phyloP scores from a whole-genome alignment of 1,284 basidiomycete genomes.

The Abortiporus biennis region DNA sequence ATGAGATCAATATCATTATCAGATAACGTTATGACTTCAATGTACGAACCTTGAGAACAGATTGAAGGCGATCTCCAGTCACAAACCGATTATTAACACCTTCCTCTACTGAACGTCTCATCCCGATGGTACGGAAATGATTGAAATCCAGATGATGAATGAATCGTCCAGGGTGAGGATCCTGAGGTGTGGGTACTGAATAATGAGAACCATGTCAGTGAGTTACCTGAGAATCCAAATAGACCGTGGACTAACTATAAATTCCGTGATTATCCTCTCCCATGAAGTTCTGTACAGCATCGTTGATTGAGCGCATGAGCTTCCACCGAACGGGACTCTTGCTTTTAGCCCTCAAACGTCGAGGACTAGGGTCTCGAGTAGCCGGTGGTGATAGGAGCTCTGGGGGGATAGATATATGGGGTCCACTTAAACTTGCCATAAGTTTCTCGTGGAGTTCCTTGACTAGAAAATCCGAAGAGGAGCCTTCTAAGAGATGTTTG shows the following conservation, averaged over 20 bases:
- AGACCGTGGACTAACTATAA: slow-evolving; percentile 45
- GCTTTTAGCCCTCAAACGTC: slow-evolving; percentile 65
- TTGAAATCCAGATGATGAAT: slow-evolving; percentile 84
- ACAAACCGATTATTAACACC: slow-evolving; percentile 89
- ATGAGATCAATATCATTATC: slow-evolving; percentile 3
- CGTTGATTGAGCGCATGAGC: slow-evolving; percentile 66
- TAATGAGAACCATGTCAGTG: slow-evolving; percentile 5
- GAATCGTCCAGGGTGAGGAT: slow-evolving; percentile 71
- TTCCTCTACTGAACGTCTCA: slow-evolving; percentile 88
- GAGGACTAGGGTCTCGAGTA: slow-evolving; percentile 75
- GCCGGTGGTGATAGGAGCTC: slow-evolving; percentile 71
- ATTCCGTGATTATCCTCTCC: slow-evolving; percentile 57
- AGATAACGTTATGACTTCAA: slow-evolving; percentile 7
- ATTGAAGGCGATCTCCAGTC: slow-evolving; percentile 80
- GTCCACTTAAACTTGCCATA: slow-evolving; percentile 48
- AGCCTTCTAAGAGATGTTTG: slow-evolving; percentile 23
- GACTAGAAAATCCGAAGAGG: slow-evolving; percentile 33
- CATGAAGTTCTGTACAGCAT: slow-evolving; percentile 65
- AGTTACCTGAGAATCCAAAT: slow-evolving; percentile 4
- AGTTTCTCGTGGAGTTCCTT: slow-evolving; percentile 55
- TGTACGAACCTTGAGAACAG: slow-evolving; percentile 67
- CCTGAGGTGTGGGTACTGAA: slow-evolving; percentile 64
- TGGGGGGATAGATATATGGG: slow-evolving; percentile 61
- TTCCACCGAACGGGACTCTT: slow-evolving; percentile 79
- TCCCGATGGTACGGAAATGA: slow-evolving; percentile 91